A percentile compares a stretch with the other conserved stretches of the same genome.
Evolutionary conservation across 257 asterid genomes (phyloP).

Genomic region (Solanum chaucha): DNA sequence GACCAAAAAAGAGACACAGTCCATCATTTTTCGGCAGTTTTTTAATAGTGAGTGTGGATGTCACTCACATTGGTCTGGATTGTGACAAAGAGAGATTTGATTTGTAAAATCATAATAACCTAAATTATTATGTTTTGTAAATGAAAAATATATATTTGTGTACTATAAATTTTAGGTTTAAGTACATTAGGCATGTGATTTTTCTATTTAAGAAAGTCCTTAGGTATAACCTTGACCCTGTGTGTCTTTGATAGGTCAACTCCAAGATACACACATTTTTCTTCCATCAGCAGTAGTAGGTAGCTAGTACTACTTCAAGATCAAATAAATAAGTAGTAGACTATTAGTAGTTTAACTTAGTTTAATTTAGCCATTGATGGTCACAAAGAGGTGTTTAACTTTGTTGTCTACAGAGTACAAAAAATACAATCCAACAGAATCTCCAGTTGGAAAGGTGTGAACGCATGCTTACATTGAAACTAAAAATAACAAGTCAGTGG

Average conservation of each 20-base stretch:
- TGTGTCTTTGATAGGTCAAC: neutral
- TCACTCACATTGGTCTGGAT: neutral
- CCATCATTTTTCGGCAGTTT: no score
- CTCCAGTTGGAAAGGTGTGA: conserved; percentile 16
- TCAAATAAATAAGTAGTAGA: neutral
- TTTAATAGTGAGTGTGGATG: neutral
- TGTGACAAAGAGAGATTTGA: neutral
- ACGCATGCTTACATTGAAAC: conserved; percentile 4
- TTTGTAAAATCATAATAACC: neutral
- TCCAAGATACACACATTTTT: neutral
- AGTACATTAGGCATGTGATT: neutral
- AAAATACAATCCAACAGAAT: neutral
- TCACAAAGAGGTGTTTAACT: neutral
- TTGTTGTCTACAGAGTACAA: conserved; percentile 1
- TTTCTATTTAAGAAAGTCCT: neutral
- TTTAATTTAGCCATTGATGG: neutral
- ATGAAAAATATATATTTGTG: neutral
- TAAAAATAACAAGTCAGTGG: neutral
- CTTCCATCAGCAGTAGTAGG: neutral
- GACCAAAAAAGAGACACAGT: no score
- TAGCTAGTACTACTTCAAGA: neutral
- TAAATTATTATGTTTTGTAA: neutral
- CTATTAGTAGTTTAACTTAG: neutral
- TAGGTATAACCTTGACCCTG: neutral
- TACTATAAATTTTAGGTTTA: neutral